Base-by-base conservation (phyloP, 1,284 basidiomycete species). In the Puccinia polysora region DNA sequence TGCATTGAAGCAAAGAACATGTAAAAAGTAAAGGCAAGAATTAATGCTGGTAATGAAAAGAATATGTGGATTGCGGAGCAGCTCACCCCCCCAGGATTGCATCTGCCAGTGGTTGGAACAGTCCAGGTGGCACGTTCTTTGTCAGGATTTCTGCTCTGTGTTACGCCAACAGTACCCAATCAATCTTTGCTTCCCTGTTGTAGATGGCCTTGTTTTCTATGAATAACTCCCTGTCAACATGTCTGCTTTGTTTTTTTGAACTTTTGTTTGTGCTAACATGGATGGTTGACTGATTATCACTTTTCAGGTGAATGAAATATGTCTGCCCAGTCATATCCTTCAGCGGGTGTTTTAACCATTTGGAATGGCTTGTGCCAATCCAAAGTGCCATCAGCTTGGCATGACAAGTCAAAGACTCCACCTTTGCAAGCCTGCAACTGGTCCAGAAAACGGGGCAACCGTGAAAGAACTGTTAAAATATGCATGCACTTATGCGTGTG, bases 241-340 rank as follows among this genome's bases (percentile, higher is more conserved):
- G 63, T 8, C 36, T 10, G 12, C 47, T 65, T 1, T 49, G 25
- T 53, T 65, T 65, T 18, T 65, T 65, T 2, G 63, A 50, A 3
- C n/a, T 8, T 8, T 65, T 28, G 28, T 65, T 36, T 2, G 20
- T n/a, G 28, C 25, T 5, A 1, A 53, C 12, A 7, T 49, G 25
- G 14, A 65, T 23, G 6, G 63, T 18, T 10, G 28, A 5, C 30
- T 65, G 43, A 25, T 65, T 65, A 28, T 65, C 63, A 18, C 63
- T 18, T 10, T 15, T 25, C 10, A 65, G 8, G 5, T 5, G 10
- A 3, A 30, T 23, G n/a, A 2, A 2, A 28, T 7, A 23, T 4
- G 23, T 14, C 7, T 1, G 14, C 3, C 47, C 47, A 18, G 20
- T 25, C 5, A 65, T 40, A 28, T 65, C 63, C 10, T 4, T 4